phyloP scores from a whole-genome alignment of 129 eudicot genomes.

The Glebionis coronaria region DNA sequence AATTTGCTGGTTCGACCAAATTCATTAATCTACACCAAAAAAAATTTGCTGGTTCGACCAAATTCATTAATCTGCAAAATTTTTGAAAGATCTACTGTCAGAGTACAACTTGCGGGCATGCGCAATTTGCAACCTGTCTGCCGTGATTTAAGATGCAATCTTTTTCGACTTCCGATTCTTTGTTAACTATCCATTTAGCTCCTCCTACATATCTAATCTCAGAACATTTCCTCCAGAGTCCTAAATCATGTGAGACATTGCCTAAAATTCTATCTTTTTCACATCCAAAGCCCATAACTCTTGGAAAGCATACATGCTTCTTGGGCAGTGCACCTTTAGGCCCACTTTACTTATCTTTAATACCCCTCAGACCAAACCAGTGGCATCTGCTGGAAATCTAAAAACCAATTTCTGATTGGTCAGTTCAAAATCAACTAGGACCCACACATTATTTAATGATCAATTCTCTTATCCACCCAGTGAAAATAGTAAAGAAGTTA shows the following conservation, averaged over 20 bases:
- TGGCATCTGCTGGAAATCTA: slow-evolving; percentile 43
- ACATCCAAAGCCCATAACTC: slow-evolving; percentile 35
- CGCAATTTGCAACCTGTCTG: neutral
- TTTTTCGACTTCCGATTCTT: neutral
- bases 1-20: too few relatives aligned
- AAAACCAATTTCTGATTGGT: slow-evolving; percentile 49
- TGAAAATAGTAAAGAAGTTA: slow-evolving; percentile 8
- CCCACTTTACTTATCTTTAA: slow-evolving; percentile 32
- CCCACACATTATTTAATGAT: slow-evolving; percentile 20
- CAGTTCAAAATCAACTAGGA: slow-evolving; percentile 19
- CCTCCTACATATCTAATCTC: neutral
- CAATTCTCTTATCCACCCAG: slow-evolving; percentile 57
- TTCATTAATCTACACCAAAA: too few relatives aligned
- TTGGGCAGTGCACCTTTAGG: slow-evolving; percentile 39
- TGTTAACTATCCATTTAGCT: neutral
- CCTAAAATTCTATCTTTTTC: neutral
- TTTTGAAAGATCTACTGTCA: too few relatives aligned
- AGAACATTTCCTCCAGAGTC: neutral
- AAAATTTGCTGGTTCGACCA: too few relatives aligned
- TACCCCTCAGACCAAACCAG: neutral
- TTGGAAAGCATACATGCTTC: slow-evolving; percentile 8
- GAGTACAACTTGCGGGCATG: too few relatives aligned
- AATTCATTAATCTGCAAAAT: too few relatives aligned
- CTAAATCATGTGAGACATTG: slow-evolving; percentile 1
- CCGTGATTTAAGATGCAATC: neutral